Evolutionary conservation across 371 early-diverging fungal genomes (phyloP), one percentile per base, ranked within the genome.

Genomic region (Mortierella sp.): DNA sequence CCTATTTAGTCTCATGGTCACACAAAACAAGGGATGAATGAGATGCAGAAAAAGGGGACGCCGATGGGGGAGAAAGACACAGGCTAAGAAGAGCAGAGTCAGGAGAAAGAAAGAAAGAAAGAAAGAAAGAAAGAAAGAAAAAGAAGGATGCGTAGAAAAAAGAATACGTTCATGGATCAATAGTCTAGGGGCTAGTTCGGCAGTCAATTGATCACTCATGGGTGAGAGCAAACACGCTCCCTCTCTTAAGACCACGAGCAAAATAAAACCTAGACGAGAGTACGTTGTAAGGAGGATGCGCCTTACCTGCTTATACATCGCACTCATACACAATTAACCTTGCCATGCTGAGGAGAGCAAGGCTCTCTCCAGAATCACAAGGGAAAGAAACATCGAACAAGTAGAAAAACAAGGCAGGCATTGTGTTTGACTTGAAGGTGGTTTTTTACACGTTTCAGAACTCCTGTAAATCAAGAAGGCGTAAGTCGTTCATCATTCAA

Each of bases 371-470:
- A 41, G 4, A 56, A 27, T 56, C 4, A 16, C 4, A 63, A 29
- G 63, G 16, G 8, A 21, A 35, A 35, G 16, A 38, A 63, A 63
- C 6, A 63, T 6, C 3, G 38, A 35, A 35, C 49, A 49, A 35
- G 16, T 38, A 63, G 21, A 3, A 32, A 63, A 63, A 21, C 18
- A 63, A 58, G 32, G 60, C 29, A 14, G 14, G 14, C 3, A 16
- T 12, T 11, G 63, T 51, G 51, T 51, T 5, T 51, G 16, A 21
- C 63, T 29, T 16, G 16, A 29, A 63, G 4, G 63, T 63, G 63
- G 63, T 63, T 63, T 35, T 63, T 63, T 32, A 63, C 63, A 63
- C 35, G 63, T 63, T 63, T 63, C 63, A 63, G 4, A 16, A 16
- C 63, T 35, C 63, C 14, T 63, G 63, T 12, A n/a, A 38, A 63